Conservation (phyloP, 495 filamentous ascomycete species). For the Penicillium macrosclerotiorum region DNA sequence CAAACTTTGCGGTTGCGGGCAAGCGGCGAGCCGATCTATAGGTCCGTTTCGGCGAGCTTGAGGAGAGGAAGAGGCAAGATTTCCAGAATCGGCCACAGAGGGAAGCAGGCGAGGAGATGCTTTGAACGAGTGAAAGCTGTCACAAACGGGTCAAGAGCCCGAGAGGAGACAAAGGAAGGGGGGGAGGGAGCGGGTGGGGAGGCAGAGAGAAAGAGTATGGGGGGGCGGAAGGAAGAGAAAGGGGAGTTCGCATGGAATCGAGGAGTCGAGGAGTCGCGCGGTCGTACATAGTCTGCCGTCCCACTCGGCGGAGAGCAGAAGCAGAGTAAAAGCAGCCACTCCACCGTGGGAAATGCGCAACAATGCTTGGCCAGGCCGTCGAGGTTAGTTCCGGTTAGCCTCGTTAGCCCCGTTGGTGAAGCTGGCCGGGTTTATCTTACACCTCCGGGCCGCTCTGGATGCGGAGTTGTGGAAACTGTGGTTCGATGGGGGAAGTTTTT, state of each 20-base stretch:
- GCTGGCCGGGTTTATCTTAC: too few relatives aligned
- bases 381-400: too few relatives aligned
- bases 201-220: neutral
- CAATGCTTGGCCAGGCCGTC: too few relatives aligned
- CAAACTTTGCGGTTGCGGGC: neutral
- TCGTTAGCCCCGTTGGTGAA: too few relatives aligned
- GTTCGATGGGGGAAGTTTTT: too few relatives aligned
- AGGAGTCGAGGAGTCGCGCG: too few relatives aligned
- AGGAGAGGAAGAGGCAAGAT: slow-evolving; percentile 3
- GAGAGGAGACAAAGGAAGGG: slow-evolving; percentile 1
- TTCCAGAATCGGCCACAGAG: neutral
- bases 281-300: slow-evolving; percentile 24
- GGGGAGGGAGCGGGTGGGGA: neutral
- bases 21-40: neutral
- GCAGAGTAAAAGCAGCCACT: too few relatives aligned
- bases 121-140: neutral
- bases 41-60: neutral
- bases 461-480: too few relatives aligned
- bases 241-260: too few relatives aligned
- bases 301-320: slow-evolving; percentile 18
- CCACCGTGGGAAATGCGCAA: too few relatives aligned
- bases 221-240: slow-evolving; percentile 2
- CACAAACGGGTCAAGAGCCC: slow-evolving; percentile 1
- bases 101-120: neutral
- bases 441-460: too few relatives aligned